Evolutionary conservation across 495 filamentous ascomycete species (phyloP), one percentile per base, ranked within the genome.

Genomic region (Corynascus novoguineensis): DNA sequence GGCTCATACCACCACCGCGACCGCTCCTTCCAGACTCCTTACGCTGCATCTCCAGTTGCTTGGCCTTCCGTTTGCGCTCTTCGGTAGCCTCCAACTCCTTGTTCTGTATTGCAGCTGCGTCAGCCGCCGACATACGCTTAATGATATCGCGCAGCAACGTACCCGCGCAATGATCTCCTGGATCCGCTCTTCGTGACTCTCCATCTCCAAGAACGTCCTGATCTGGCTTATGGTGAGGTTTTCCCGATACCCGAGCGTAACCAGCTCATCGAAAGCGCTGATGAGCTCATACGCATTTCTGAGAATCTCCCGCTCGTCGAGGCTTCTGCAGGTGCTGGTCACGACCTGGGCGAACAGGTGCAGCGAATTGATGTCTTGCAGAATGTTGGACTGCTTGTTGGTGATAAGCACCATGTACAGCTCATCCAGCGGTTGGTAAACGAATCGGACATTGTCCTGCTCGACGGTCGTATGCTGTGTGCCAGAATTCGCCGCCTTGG

Each of bases 351-450:
- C 92, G 64, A 97, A 98, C 6, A 97, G 81, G 68, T 97, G 93
- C 44, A 98, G 83, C 42, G 92, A 96, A 73, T 97, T 92, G 66
- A 98, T 98, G 68, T 98, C 93, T 76, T 98, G 93, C 29, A 98
- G 82, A 62, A 97, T 98, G 76, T 98, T 98, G 64, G 90, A 96
- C 81, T 97, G 92, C 56, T 90, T 89, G 78, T 97, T 97, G 75
- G 95, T 98, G 73, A 98, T 97, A 59, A 98, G 85, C 52, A 98
- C 92, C 82, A 98, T 96, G 81, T 97, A 98, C 58, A 98, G 84
- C 77, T 97, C 95, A 73, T 98, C 95, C 52, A 98, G 81, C 57
- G 95, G 93, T 72, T 98, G 93, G 78, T 98, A 98, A 50, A 97
- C 93, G 69, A 96, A 98, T 71, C 93, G 93, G 63, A 98, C 93